Evolutionary conservation across 2,329 filamentous ascomycete species (phyloP), one percentile per base, ranked within the genome.

Genomic region (Alternaria hordeiaustralica): DNA sequence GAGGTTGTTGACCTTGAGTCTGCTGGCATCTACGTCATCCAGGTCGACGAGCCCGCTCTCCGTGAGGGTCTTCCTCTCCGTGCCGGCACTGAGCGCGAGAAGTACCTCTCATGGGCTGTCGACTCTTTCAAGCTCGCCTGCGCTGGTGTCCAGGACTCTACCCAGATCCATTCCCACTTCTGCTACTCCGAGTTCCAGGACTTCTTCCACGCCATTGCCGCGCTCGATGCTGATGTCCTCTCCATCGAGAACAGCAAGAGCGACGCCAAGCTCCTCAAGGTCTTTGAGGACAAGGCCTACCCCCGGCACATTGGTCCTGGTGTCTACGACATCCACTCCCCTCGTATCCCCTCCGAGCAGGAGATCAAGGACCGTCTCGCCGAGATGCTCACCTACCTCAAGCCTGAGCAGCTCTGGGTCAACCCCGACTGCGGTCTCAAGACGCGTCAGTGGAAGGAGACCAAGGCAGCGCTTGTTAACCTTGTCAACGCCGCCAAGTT

Each of bases 131-230:
- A 93, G 82, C 93, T 99, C 73, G 90, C 95, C 72, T 96, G 94
- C 76, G 90, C 94, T 65, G 96, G 94, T 82, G 95, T 99, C 66
- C 86, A 94, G 85, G 93, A 99, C 84, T 92, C 91, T 63, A 99
- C 96, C 74, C 96, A 99, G 89, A 97, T 99, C 83, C 96, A 99
- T 91, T 97, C 94, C 70, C 96, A 99, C 88, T 99, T 99, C 92
- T 99, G 96, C 85, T 99, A 99, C 91, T 98, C 96, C 57, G 96
- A 99, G 89, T 99, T 99, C 93, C 96, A 99, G 87, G 96, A 99
- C 88, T 99, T 99, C 89, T 99, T 99, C 94, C 93, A 98, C 86
- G 96, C 96, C 85, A 99, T 99, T 77, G 93, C 96, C 71, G 95
- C 96, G 66, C 91, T 99, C 71, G 96, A 99, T 82, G 95, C 96